phyloP scores from a whole-genome alignment of 495 filamentous ascomycete genomes.

The Podospora fimiseda region DNA sequence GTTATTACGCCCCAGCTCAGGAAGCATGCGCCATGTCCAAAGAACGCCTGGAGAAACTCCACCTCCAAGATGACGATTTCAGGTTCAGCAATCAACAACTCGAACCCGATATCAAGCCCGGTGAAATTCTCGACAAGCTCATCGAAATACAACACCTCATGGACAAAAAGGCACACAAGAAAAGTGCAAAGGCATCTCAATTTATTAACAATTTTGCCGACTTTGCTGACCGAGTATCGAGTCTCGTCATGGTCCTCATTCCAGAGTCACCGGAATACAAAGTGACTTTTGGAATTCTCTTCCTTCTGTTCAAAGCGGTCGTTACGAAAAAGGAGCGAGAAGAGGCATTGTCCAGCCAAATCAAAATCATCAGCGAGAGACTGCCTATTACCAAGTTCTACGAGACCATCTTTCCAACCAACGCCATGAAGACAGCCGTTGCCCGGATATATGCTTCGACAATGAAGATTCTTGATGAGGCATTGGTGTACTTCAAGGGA shows the following conservation, averaged over 20 bases:
- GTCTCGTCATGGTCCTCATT: conserved; percentile 1
- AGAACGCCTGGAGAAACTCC: conserved; percentile 8
- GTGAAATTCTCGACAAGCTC: conserved; percentile 4
- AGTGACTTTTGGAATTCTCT: conserved; percentile 6
- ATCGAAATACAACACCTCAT: conserved; percentile 3
- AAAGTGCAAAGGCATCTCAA: background rate
- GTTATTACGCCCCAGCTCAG: conserved; percentile 8
- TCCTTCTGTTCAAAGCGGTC: conserved; percentile 12
- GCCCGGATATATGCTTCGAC: conserved; percentile 6
- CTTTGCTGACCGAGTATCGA: conserved; percentile 4
- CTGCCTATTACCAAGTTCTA: conserved; percentile 8
- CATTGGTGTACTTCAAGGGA: conserved; percentile 1
- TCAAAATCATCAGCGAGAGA: background rate
- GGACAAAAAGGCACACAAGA: background rate
- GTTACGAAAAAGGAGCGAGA: conserved; percentile 11
- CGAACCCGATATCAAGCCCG: conserved; percentile 1
- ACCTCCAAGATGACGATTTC: conserved; percentile 5
- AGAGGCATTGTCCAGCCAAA: conserved; percentile 4
- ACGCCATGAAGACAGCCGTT: conserved; percentile 6
- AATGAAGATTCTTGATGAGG: background rate
- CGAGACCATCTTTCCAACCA: conserved; percentile 7
- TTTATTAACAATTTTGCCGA: conserved; percentile 2
- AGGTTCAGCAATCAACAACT: background rate
- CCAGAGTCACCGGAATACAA: conserved; percentile 9
- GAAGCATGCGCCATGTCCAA: conserved; percentile 4